phyloP scores from a whole-genome alignment of 768 basidiomycete species.

The Leccinum olivaceopallidum region DNA sequence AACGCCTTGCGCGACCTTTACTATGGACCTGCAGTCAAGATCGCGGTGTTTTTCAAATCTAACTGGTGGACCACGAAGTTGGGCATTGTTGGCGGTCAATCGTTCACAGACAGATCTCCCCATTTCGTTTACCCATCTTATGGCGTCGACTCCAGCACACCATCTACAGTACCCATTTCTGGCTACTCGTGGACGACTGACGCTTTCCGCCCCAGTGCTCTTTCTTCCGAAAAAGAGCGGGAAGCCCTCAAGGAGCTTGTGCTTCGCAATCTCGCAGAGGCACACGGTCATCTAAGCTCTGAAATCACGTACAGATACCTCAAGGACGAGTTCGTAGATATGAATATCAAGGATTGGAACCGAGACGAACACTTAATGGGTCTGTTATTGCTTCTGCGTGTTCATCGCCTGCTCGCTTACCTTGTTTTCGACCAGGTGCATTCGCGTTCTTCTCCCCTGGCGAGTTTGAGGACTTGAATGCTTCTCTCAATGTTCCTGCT shows the following conservation, averaged over 20 bases:
- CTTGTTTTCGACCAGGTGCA: slow-evolving; percentile 33
- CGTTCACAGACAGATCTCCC: slow-evolving; percentile 43
- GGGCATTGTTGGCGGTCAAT: slow-evolving; percentile 41
- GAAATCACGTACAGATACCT: slow-evolving; percentile 23
- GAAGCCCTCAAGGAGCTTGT: slow-evolving; percentile 29
- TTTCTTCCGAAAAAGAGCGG: slow-evolving; percentile 21
- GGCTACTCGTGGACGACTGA: slow-evolving; percentile 44
- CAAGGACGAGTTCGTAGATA: slow-evolving; percentile 20
- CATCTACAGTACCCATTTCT: slow-evolving; percentile 37
- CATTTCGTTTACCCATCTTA: slow-evolving; percentile 23
- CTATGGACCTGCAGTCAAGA: slow-evolving; percentile 41
- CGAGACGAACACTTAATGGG: slow-evolving; percentile 35
- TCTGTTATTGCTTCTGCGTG: slow-evolving; percentile 9
- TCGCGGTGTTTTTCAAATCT: slow-evolving; percentile 43
- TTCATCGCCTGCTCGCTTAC: not conserved
- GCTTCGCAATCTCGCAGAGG: slow-evolving; percentile 25
- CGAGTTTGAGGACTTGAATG: slow-evolving; percentile 35
- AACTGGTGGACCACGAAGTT: slow-evolving; percentile 43
- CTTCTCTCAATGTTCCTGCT: slow-evolving; percentile 33
- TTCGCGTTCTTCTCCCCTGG: slow-evolving; percentile 44
- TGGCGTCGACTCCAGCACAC: slow-evolving; percentile 23
- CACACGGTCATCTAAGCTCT: slow-evolving; percentile 12
- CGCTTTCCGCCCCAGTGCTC: slow-evolving; percentile 37
- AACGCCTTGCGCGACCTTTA: slow-evolving; percentile 40
- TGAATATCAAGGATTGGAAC: slow-evolving; percentile 37